These are phyloP conservation scores for Ogataea naganishii DNA, from an alignment of 805 yeast genomes.

Conservation along the genomic window DNA sequence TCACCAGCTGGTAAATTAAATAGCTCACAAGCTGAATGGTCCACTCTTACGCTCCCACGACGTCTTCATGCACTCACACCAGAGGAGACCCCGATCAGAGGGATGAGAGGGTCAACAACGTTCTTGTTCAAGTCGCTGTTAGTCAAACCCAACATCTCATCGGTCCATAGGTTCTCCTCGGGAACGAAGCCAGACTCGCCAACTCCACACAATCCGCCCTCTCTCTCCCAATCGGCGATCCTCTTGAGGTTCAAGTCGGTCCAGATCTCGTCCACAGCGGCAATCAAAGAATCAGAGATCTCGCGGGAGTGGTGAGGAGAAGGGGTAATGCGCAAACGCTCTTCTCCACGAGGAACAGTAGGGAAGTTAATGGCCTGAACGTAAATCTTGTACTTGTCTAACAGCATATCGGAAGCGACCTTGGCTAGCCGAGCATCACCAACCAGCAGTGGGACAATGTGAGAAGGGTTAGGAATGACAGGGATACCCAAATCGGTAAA, in stretches of 20 bases:
- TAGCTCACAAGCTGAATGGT: no score
- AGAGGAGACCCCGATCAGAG: slow-evolving; percentile 61
- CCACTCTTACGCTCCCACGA: slow-evolving; percentile 2
- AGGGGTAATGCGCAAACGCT: slow-evolving; percentile 95
- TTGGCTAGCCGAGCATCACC: slow-evolving; percentile 94
- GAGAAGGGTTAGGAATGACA: slow-evolving; percentile 95
- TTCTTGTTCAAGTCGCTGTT: slow-evolving; percentile 59
- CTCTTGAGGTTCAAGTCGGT: slow-evolving; percentile 65
- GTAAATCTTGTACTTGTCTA: slow-evolving; percentile 78
- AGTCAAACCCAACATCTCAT: slow-evolving; percentile 57
- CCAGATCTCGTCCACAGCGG: slow-evolving; percentile 77
- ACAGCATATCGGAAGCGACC: slow-evolving; percentile 79
- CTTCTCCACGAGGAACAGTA: slow-evolving; percentile 92
- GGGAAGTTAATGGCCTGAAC: slow-evolving; percentile 99
- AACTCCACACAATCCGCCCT: slow-evolving; percentile 90
- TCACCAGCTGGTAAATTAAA: no score
- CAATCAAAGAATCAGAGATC: slow-evolving; percentile 65
- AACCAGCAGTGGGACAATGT: slow-evolving; percentile 89
- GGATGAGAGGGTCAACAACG: slow-evolving; percentile 53
- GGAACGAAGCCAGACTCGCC: slow-evolving; percentile 43
- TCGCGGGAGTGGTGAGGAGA: slow-evolving; percentile 91
- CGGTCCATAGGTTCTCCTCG: slow-evolving; percentile 80
- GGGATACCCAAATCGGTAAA: slow-evolving; percentile 75
- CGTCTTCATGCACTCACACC: slow-evolving; percentile 34
- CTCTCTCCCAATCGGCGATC: slow-evolving; percentile 63